Conservation (phyloP, 305 asterid species). For the Fraxinus platypoda region DNA sequence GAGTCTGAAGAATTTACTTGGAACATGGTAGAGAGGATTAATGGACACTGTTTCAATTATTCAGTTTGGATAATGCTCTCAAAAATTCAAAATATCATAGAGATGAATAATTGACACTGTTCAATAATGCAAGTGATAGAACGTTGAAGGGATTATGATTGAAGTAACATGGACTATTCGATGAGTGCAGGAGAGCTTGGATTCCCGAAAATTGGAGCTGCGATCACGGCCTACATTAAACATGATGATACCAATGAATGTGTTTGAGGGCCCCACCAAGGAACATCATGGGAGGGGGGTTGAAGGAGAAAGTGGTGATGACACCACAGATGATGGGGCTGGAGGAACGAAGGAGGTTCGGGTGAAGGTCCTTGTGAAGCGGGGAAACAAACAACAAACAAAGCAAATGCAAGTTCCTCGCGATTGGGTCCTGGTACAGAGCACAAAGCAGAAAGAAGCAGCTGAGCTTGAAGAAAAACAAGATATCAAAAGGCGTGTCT, state of each 20-base stretch:
- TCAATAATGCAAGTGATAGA: background rate
- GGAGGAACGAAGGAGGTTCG: constrained; percentile 74
- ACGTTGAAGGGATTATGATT: background rate
- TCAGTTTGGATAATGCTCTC: background rate
- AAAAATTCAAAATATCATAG: background rate
- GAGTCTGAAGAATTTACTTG: background rate
- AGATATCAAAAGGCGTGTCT: constrained; percentile 85
- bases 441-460: constrained; percentile 96
- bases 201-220: constrained; percentile 86
- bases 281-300: constrained; percentile 69
- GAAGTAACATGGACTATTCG: background rate
- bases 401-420: constrained; percentile 92
- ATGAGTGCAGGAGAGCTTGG: constrained; percentile 90
- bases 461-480: constrained; percentile 98
- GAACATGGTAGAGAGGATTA: background rate
- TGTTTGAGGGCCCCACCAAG: constrained; percentile 76
- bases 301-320: constrained; percentile 94
- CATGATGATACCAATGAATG: constrained; percentile 92
- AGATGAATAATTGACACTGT: background rate
- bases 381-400: constrained; percentile 93
- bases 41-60: background rate
- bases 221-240: constrained; percentile 85
- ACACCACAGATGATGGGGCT: constrained; percentile 63
- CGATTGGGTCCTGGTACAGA: constrained; percentile 88
- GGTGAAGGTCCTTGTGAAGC: constrained; percentile 92